Percentiles rank a stretch among this genome's conserved stretches.
Evolutionary conservation across 2,329 filamentous ascomycete species (phyloP).

Genomic region (Falciphora oryzae): DNA sequence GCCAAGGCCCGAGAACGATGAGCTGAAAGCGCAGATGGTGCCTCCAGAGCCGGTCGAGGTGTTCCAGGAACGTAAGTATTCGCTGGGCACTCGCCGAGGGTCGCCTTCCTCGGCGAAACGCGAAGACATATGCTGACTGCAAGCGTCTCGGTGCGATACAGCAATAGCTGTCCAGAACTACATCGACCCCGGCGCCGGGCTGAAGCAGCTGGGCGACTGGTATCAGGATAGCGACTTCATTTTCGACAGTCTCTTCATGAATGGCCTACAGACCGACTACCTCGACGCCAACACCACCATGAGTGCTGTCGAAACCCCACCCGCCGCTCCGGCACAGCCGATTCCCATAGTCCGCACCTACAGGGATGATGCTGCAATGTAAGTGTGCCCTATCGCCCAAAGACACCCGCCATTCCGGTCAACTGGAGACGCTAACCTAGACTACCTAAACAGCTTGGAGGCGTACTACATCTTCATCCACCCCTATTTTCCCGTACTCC

Average conservation of each 20-base stretch:
- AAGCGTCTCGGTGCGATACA: constrained; percentile 9
- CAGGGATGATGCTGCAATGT: constrained; percentile 35
- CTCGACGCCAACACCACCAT: constrained; percentile 12
- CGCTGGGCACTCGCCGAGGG: not conserved
- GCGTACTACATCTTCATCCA: constrained; percentile 49
- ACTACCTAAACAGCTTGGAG: constrained; percentile 26
- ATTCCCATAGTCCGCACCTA: constrained; percentile 36
- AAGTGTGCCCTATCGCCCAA: constrained; percentile 16
- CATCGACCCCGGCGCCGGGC: constrained; percentile 41
- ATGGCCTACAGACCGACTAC: constrained; percentile 12
- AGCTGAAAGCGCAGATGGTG: constrained; percentile 16
- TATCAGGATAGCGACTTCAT: constrained; percentile 42
- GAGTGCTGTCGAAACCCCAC: constrained; percentile 14
- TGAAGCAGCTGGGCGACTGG: constrained; percentile 39
- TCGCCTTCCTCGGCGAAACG: not conserved
- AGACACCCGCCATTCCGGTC: not conserved
- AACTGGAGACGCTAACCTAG: not conserved
- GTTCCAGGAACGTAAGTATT: constrained; percentile 25
- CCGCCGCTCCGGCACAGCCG: constrained; percentile 13
- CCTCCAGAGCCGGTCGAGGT: constrained; percentile 24
- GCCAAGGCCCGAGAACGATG: constrained; percentile 23
- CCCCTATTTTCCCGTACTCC: constrained; percentile 43
- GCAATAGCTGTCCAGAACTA: constrained; percentile 32
- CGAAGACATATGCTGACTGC: not conserved
- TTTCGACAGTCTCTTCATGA: constrained; percentile 37